Percentiles rank a stretch among this genome's conserved stretches.
Evolutionary conservation across 371 early-diverging fungal species (phyloP).

Genomic region (Syncephalastrum racemosum): DNA sequence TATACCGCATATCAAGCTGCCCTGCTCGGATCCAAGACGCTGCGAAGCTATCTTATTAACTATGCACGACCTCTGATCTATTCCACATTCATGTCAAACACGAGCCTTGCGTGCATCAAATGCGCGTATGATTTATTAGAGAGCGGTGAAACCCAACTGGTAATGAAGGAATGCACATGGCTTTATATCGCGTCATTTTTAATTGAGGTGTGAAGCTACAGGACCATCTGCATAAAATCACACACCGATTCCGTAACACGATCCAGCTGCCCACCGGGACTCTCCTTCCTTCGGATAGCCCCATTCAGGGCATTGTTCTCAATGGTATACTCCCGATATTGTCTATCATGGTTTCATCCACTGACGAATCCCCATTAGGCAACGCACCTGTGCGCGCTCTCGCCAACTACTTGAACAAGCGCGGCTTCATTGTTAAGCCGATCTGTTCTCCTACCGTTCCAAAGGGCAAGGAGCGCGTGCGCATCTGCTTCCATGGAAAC

Average conservation of each 20-base stretch:
- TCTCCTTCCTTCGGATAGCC: conserved; percentile 61
- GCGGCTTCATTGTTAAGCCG: conserved; percentile 73
- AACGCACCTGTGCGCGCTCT: conserved; percentile 65
- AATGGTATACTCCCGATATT: conserved; percentile 44
- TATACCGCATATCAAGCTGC: conserved; percentile 52
- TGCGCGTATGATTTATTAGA: conserved; percentile 57
- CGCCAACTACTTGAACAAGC: conserved; percentile 54
- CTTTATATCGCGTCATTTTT: conserved; percentile 1
- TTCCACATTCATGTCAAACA: conserved; percentile 74
- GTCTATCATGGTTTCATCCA: too few relatives aligned
- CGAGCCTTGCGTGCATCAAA: conserved; percentile 55
- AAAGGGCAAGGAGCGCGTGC: conserved; percentile 73
- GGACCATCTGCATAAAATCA: conserved; percentile 45
- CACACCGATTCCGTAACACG: conserved; percentile 42
- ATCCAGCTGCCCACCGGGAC: conserved; percentile 49
- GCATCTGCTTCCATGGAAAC: conserved; percentile 79
- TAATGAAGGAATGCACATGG: conserved; percentile 19
- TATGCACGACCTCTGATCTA: conserved; percentile 83
- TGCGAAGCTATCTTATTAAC: conserved; percentile 74
- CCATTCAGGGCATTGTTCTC: conserved; percentile 78
- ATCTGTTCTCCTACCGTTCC: conserved; percentile 85
- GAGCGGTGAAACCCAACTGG: conserved; percentile 48
- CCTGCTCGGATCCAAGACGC: conserved; percentile 59
- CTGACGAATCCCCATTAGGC: too few relatives aligned
- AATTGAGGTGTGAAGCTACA: conserved; percentile 40